Conservation (phyloP, 2,329 filamentous ascomycete species). For the Sporothrix globosa region DNA sequence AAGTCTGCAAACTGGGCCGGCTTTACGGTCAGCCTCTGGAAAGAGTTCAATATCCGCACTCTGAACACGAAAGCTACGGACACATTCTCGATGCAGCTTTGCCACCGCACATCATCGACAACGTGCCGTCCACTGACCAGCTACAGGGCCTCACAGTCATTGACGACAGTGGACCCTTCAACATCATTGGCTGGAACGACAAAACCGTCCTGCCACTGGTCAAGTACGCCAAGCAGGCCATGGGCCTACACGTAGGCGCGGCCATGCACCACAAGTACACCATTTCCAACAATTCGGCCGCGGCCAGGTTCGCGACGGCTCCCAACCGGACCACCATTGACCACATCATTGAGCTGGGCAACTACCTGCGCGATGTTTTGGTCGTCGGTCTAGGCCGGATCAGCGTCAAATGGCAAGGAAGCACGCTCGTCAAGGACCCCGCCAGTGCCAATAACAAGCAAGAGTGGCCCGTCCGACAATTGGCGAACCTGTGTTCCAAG, state of each 20-base stretch:
- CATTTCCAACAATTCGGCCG: not conserved
- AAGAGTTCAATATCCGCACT: not conserved
- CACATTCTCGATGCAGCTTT: not conserved
- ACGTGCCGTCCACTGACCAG: not conserved
- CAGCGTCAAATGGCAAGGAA: conserved; percentile 2
- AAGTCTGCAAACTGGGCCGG: not conserved
- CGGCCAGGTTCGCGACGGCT: not conserved
- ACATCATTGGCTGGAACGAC: conserved; percentile 11
- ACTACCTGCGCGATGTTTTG: not conserved
- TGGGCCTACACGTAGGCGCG: conserved; percentile 1
- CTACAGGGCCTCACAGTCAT: not conserved
- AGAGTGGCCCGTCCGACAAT: not conserved
- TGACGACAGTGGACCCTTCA: not conserved
- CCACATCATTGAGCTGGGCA: conserved; percentile 14
- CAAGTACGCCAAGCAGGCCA: not conserved
- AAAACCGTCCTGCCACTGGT: conserved; percentile 9
- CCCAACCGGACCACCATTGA: not conserved
- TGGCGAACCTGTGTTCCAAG: not conserved
- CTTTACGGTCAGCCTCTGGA: not conserved
- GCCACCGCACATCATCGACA: not conserved
- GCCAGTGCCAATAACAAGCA: not conserved
- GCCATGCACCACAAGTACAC: not conserved
- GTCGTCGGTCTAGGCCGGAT: conserved; percentile 8
- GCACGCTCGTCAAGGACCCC: not conserved
- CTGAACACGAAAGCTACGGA: conserved; percentile 17